Conservation (phyloP, 352 stramenopile species). For the Plasmopara halstedii region DNA sequence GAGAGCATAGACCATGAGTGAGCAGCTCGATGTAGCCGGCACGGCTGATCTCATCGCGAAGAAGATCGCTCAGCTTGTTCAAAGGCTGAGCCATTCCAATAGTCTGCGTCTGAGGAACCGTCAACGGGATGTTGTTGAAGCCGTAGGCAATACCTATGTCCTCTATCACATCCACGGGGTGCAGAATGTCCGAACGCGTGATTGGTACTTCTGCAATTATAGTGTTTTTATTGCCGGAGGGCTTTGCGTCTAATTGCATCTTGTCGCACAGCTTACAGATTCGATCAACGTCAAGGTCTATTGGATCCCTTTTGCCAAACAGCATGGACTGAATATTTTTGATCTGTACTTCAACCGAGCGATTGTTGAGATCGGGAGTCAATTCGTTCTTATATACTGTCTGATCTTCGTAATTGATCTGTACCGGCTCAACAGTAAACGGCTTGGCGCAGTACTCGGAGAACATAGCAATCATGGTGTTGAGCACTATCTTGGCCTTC, state of each 20-base stretch:
- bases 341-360: constrained; percentile 77
- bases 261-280: constrained; percentile 95
- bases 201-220: constrained; percentile 94
- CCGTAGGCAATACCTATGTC: constrained; percentile 99
- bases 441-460: constrained; percentile 95
- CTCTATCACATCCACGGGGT: constrained; percentile 98
- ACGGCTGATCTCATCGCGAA: constrained; percentile 96
- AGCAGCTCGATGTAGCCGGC: constrained; percentile 98
- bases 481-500: constrained; percentile 99
- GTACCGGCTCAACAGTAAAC: constrained; percentile 96
- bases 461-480: constrained; percentile 99
- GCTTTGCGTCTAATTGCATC: constrained; percentile 95
- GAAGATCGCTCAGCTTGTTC: constrained; percentile 96
- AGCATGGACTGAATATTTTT: constrained; percentile 87
- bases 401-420: constrained; percentile 94
- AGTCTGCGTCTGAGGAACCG: constrained; percentile 92
- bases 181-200: constrained; percentile 97
- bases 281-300: constrained; percentile 78
- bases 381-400: constrained; percentile 54
- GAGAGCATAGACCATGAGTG: constrained; percentile 95
- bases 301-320: constrained; percentile 65
- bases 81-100: constrained; percentile 94
- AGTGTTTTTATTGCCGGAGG: constrained; percentile 44
- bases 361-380: constrained; percentile 91
- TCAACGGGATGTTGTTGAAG: constrained; percentile 99